A percentile compares a stretch with the other conserved stretches of the same genome.
Evolutionary conservation across 495 filamentous ascomycete species (phyloP).

Genomic region (Margaritispora aquatica): DNA sequence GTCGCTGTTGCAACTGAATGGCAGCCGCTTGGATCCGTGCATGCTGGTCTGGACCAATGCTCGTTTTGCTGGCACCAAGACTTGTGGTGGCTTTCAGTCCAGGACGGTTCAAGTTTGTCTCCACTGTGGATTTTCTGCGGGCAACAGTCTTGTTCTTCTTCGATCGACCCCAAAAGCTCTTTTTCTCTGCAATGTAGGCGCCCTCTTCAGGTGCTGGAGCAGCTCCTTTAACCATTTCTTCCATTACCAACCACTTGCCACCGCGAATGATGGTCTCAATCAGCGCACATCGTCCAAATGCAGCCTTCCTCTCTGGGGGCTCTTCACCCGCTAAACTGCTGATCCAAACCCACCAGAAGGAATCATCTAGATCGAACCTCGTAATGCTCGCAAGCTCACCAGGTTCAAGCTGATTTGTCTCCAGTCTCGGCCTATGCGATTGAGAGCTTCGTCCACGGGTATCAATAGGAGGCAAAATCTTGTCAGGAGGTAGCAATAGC

Average conservation of each 20-base stretch:
- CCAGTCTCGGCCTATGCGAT: slow-evolving; percentile 67
- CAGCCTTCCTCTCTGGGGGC: slow-evolving; percentile 73
- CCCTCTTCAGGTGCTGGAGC: slow-evolving; percentile 78
- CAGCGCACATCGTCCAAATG: slow-evolving; percentile 89
- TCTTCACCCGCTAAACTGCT: slow-evolving; percentile 91
- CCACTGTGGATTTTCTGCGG: slow-evolving; percentile 56
- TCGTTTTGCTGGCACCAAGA: slow-evolving; percentile 71
- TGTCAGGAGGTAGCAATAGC: slow-evolving; percentile 80
- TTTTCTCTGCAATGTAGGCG: slow-evolving; percentile 91
- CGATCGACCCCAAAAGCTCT: slow-evolving; percentile 79
- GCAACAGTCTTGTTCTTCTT: slow-evolving; percentile 58
- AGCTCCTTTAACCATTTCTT: slow-evolving; percentile 94
- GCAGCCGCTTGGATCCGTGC: slow-evolving; percentile 89
- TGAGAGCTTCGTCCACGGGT: slow-evolving; percentile 78
- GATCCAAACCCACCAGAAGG: slow-evolving; percentile 99
- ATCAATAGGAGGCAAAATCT: slow-evolving; percentile 81
- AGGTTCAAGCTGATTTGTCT: slow-evolving; percentile 68
- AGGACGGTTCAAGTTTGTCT: slow-evolving; percentile 24
- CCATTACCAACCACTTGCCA: slow-evolving; percentile 86
- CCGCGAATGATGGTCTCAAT: slow-evolving; percentile 79
- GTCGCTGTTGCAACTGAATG: slow-evolving; percentile 65
- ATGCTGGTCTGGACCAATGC: slow-evolving; percentile 86
- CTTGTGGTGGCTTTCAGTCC: slow-evolving; percentile 24
- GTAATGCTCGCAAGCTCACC: slow-evolving; percentile 92
- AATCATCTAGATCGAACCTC: slow-evolving; percentile 81